These are phyloP conservation scores for Craspedostauros australis DNA, from an alignment of 108 stramenopile species.

Conservation along the genomic window DNA sequence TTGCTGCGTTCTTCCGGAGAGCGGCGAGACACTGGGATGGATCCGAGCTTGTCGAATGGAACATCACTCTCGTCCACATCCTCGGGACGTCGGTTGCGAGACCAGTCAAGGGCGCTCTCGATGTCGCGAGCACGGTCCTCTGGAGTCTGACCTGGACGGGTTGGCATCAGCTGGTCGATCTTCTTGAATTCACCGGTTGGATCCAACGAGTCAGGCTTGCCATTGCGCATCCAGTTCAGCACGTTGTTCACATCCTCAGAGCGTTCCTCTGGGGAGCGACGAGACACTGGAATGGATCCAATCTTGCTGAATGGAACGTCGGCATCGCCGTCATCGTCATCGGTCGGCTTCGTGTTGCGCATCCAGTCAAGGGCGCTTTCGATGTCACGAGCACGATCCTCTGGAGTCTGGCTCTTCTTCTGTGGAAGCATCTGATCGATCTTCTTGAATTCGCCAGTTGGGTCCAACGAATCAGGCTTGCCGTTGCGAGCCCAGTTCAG, in stretches of 20 bases:
- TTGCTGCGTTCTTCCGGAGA: conserved; percentile 18
- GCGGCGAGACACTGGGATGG: conserved; percentile 12
- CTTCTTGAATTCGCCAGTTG: conserved; percentile 8
- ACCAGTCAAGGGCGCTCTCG: conserved; percentile 10
- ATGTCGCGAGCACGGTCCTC: conserved; percentile 12
- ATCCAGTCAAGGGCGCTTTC: conserved; percentile 22
- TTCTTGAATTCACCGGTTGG: conserved; percentile 17
- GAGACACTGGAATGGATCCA: neutral
- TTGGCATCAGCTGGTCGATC: conserved; percentile 11
- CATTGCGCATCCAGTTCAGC: conserved; percentile 31
- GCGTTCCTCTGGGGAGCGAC: conserved; percentile 17
- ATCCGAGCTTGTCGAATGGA: conserved; percentile 3
- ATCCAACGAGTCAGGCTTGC: conserved; percentile 10
- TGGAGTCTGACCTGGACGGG: neutral
- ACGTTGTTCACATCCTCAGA: conserved; percentile 8
- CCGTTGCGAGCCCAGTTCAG: conserved; percentile 16
- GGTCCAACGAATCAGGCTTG: conserved; percentile 1
- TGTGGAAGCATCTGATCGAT: conserved; percentile 16
- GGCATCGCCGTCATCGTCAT: neutral
- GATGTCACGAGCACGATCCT: conserved; percentile 20
- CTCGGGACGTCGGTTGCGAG: conserved; percentile 6
- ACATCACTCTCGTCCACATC: conserved; percentile 10
- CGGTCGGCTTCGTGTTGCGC: neutral
- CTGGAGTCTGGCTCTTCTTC: neutral
- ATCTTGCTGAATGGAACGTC: neutral